Conservation (phyloP, 1,284 basidiomycete genomes). For the Fomitopsis palustris region DNA sequence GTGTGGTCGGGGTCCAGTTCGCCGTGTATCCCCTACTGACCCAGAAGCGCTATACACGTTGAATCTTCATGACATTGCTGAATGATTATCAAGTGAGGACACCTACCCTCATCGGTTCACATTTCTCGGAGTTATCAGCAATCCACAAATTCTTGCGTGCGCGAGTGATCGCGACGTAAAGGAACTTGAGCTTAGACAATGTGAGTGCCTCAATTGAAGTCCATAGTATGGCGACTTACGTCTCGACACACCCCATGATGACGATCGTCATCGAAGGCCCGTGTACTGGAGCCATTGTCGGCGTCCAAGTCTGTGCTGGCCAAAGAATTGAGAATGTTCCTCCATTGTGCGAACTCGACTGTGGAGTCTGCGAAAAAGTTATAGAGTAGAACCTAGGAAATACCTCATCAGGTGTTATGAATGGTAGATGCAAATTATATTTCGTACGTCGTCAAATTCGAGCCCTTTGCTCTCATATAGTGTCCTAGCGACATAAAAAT, state of each 20-base stretch:
- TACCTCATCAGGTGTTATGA: not conserved
- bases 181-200: constrained; percentile 49
- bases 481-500: constrained; percentile 43
- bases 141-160: constrained; percentile 69
- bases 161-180: constrained; percentile 70
- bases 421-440: not conserved
- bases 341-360: constrained; percentile 50
- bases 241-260: constrained; percentile 61
- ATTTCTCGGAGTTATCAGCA: constrained; percentile 52
- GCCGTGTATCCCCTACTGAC: constrained; percentile 37
- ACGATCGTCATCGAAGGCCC: constrained; percentile 46
- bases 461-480: constrained; percentile 72
- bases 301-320: constrained; percentile 21
- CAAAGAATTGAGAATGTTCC: constrained; percentile 48
- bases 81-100: not conserved
- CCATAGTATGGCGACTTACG: constrained; percentile 28
- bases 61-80: not conserved
- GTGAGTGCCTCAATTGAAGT: not conserved
- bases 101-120: constrained; percentile 55
- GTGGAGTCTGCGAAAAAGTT: constrained; percentile 69
- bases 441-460: constrained; percentile 64
- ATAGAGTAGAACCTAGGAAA: constrained; percentile 60
- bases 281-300: constrained; percentile 28
- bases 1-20: constrained; percentile 34
- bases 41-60: constrained; percentile 44